Conservation (phyloP, 2,329 filamentous ascomycete genomes). For the Didymella pinodella region DNA sequence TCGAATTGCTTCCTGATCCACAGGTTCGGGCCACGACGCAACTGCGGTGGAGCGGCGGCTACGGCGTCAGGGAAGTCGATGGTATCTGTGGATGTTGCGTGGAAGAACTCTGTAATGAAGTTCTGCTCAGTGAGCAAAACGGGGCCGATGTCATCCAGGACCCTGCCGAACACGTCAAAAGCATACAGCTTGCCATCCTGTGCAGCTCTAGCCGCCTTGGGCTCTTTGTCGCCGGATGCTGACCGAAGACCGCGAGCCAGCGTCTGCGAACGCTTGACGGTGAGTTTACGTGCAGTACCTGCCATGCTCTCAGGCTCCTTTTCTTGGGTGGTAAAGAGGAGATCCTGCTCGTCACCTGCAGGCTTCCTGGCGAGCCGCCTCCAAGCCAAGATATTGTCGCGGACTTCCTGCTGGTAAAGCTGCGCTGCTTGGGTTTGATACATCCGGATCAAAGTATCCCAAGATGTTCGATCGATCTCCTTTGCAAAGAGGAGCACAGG, state of each 20-base stretch:
- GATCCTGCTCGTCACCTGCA: constrained; percentile 77
- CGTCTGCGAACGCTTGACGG: constrained; percentile 92
- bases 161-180: constrained; percentile 81
- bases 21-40: constrained; percentile 76
- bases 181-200: constrained; percentile 73
- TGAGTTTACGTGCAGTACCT: constrained; percentile 82
- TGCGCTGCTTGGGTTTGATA: constrained; percentile 81
- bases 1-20: constrained; percentile 81
- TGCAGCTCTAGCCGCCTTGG: constrained; percentile 62
- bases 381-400: constrained; percentile 78
- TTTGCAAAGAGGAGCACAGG: constrained; percentile 87
- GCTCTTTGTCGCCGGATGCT: constrained; percentile 68
- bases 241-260: constrained; percentile 76
- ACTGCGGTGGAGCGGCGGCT: constrained; percentile 68
- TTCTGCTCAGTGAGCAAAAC: constrained; percentile 94
- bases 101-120: constrained; percentile 96
- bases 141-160: constrained; percentile 81
- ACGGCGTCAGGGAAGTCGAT: constrained; percentile 86
- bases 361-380: constrained; percentile 79
- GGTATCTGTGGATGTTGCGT: constrained; percentile 83
- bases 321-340: constrained; percentile 90
- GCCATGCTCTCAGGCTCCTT: constrained; percentile 79
- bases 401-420: constrained; percentile 83
- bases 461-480: constrained; percentile 82
- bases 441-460: constrained; percentile 78